Evolutionary conservation across 1,284 basidiomycete genomes (phyloP), one percentile per base, ranked within the genome.

Genomic region (Xerocomus amazonicus): DNA sequence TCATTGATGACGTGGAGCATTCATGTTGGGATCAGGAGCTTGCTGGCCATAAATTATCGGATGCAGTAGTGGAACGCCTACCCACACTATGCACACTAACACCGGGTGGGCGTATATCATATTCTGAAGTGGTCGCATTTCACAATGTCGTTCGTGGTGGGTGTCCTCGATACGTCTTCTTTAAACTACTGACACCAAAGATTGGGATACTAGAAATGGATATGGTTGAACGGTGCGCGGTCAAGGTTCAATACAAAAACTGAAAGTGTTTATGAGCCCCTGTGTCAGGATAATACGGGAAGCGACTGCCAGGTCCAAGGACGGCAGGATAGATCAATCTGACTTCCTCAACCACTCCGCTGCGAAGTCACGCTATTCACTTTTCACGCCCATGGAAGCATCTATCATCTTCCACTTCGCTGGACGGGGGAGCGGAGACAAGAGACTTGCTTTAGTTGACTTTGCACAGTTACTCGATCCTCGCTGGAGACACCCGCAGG

Each of bases 391-490:
- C 3, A 95, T 97, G 90, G 93, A 97, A 68, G 92, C 91, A 26
- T 84, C 86, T 50, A 96, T 97, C 61, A 86, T 97, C 61, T 97
- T 96, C 74, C 94, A 97, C 70, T 97, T 97, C 72, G 92, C 92
- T 14, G 85, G 87, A 16, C 82, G 92, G 48, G 93, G 92, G 6
- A 73, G 76, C 45, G 72, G 75, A 6, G 72, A 72, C 41, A 81
- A 84, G 57, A 80, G 92, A 17, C 78, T 97, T 43, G 79, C 90
- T 7, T 70, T 95, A 34, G 70, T 88, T 43, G 94, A 97, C 70
- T 97, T 97, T 70, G 88, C 85, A 16, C 89, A 93, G 61, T 71
- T 97, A 28, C 73, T 97, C 42, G 93, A 97, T 66, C 88, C 90
- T 9, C 79, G 84, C 55, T 93, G 91, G 91, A 78, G 75, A 55